Conservation (phyloP, 495 filamentous ascomycete species). For the Stereocaulon alpinum region DNA sequence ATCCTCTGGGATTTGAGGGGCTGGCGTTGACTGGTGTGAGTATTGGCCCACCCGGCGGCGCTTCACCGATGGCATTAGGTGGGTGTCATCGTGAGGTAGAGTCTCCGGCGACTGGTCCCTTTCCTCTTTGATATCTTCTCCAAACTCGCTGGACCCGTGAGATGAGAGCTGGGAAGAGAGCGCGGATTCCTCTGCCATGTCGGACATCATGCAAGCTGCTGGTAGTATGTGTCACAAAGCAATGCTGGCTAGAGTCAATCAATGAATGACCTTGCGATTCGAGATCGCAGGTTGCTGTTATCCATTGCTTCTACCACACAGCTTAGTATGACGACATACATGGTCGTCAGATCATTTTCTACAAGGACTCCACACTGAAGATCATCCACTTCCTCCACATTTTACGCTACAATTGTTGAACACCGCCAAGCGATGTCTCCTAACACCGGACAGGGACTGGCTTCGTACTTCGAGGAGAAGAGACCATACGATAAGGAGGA, state of each 20-base stretch:
- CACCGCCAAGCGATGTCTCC: neutral
- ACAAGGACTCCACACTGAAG: neutral
- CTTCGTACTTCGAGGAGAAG: neutral
- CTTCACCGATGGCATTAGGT: conserved; percentile 41
- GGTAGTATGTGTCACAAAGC: neutral
- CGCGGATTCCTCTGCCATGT: conserved; percentile 24
- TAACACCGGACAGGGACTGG: neutral
- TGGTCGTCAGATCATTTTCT: neutral
- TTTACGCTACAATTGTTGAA: neutral
- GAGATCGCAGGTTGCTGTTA: neutral
- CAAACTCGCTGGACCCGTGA: conserved; percentile 39
- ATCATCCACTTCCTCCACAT: neutral
- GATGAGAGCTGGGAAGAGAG: conserved; percentile 41
- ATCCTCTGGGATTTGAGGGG: conserved; percentile 32
- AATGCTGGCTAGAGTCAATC: neutral
- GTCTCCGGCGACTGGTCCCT: conserved; percentile 15
- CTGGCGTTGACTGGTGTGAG: conserved; percentile 41
- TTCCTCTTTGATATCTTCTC: conserved; percentile 37
- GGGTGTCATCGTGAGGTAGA: conserved; percentile 26
- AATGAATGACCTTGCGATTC: neutral
- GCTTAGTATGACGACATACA: neutral
- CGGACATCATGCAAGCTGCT: conserved; percentile 31
- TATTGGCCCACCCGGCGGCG: conserved; percentile 41
- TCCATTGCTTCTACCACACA: too few species aligned
- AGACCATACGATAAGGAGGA: neutral